Base-by-base conservation (phyloP, 75 land plant genomes). In the Pinus tabuliformis region DNA sequence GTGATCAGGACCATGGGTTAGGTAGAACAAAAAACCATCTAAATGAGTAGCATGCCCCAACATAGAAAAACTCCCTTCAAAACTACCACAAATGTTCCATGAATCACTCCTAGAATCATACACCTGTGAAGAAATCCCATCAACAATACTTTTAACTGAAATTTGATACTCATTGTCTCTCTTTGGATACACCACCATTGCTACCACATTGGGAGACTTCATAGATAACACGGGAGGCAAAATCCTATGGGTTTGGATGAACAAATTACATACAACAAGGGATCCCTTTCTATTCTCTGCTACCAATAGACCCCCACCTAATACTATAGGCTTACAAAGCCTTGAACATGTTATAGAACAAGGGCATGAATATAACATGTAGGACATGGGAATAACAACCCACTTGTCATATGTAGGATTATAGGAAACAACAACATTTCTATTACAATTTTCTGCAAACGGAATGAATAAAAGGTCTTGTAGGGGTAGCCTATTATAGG, bases 31-130 rank as follows among this genome's bases (percentile, higher is more conserved):
- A 26, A 26, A 26, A 0, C 26, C 26, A 26, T 26, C 26, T 26
- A 26, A 26, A 26, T 26, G 26, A 26, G 26, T 0, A 26, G 26
- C 26, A 26, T 26, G 0, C 26, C 26, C 26, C 26, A 26, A 26
- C 26, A 26, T 26, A 0, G 26, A 0, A 26, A 26, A 26, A 0
- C 26, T 26, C 26, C 26, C 26, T 0, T 68, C 57, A 66, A 79
- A 79, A 49, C 65, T 61, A 30, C 77, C 78, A 37, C 72, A 81
- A 65, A 82, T 62, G 66, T 79, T 62, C 89, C 89, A 88, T 56
- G 77, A 60, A 59, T 79, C 77, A 64, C 59, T 88, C 49, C 45
- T 58, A 8, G 89, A 88, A 57, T 85, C 87, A 70, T 88, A 85
- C 26, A 85, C 81, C 70, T 85, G 87, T 37, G 87, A 82, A 17